A percentile compares a stretch with the other conserved stretches of the same genome.
Conservation (phyloP, 2,329 filamentous ascomycete genomes). For the Aspergillus amoenus region DNA sequence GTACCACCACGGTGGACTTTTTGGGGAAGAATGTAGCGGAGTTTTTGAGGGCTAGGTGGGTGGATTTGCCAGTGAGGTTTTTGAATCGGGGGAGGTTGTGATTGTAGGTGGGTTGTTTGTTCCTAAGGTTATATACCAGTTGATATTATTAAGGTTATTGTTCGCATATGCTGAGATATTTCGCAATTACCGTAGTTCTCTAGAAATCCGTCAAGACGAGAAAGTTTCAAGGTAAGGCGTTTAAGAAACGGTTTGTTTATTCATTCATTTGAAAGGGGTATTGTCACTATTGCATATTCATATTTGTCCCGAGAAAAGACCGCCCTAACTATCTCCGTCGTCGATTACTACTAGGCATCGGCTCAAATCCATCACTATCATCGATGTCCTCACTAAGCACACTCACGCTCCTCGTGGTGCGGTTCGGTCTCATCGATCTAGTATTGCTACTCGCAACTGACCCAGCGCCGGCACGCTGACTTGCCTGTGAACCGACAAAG, state of each 20-base stretch:
- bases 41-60: conserved; percentile 32
- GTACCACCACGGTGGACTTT: conserved; percentile 35
- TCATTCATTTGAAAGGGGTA: neutral
- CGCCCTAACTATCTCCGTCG: conserved; percentile 23
- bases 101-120: no score
- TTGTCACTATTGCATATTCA: neutral
- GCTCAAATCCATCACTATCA: conserved; percentile 49
- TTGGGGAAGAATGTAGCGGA: conserved; percentile 41
- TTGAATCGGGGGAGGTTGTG: conserved; percentile 26
- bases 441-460: conserved; percentile 8
- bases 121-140: no score
- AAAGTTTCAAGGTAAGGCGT: neutral
- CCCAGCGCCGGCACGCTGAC: conserved; percentile 28
- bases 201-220: neutral
- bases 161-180: no score
- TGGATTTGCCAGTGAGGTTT: conserved; percentile 36
- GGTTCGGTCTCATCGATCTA: conserved; percentile 24
- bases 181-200: neutral
- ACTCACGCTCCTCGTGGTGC: conserved; percentile 35
- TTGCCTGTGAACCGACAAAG: conserved; percentile 40
- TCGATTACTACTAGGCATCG: conserved; percentile 27
- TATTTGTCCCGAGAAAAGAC: neutral
- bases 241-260: neutral
- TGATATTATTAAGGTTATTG: no score
- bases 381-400: conserved; percentile 42